Percentiles rank a stretch among this genome's conserved stretches.
Evolutionary conservation across 371 early-diverging fungal genomes (phyloP).

Genomic region (Mucor saturninus): DNA sequence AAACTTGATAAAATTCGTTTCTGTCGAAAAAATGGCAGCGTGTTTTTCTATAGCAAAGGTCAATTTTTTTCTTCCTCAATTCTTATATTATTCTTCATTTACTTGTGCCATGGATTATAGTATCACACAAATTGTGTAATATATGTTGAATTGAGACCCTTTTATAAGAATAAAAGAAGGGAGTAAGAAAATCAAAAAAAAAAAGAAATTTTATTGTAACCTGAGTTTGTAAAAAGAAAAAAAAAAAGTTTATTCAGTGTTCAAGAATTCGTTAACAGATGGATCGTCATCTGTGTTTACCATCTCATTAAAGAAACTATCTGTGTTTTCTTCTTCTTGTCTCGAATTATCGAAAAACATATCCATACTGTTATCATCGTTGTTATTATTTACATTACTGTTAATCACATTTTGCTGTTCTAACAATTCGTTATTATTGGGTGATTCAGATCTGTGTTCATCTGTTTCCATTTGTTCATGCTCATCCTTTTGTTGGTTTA

Average conservation of each 20-base stretch:
- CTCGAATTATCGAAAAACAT: constrained; percentile 31
- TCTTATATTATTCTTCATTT: background rate
- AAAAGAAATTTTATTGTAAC: background rate
- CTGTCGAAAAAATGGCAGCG: constrained; percentile 31
- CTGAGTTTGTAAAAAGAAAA: background rate
- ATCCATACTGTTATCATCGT: constrained; percentile 23
- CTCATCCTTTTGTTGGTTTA: background rate
- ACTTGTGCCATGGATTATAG: background rate
- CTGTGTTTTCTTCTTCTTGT: constrained; percentile 27
- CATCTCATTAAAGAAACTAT: constrained; percentile 55
- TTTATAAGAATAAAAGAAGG: background rate
- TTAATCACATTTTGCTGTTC: background rate
- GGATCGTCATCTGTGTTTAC: constrained; percentile 51
- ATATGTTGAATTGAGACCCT: background rate
- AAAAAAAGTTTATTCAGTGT: constrained; percentile 17
- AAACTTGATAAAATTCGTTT: constrained; percentile 25
- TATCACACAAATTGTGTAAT: background rate
- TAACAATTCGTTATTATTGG: background rate
- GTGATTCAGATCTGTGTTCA: background rate
- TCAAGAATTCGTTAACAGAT: constrained; percentile 45
- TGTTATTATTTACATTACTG: constrained; percentile 6
- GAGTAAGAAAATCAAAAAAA: background rate
- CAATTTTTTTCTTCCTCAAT: background rate
- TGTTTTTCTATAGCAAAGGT: constrained; percentile 13
- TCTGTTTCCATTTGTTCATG: background rate